phyloP scores from a whole-genome alignment of 2,329 filamentous ascomycete species.

The Fusarium agapanthi region DNA sequence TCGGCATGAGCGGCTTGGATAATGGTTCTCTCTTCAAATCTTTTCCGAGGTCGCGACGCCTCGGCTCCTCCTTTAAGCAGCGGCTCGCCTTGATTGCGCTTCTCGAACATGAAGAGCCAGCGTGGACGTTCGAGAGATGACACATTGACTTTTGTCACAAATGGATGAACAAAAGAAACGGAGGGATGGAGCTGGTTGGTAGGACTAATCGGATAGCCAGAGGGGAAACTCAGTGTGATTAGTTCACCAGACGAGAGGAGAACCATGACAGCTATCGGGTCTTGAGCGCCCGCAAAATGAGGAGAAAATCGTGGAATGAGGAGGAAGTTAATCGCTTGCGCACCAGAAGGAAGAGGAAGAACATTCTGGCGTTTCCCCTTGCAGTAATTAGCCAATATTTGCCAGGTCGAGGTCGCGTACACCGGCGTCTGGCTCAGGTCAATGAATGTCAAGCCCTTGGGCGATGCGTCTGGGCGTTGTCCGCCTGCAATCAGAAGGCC shows the following conservation, averaged over 20 bases:
- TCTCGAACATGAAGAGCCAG: conserved; percentile 93
- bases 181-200: conserved; percentile 93
- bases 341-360: conserved; percentile 78
- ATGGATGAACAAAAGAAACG: conserved; percentile 88
- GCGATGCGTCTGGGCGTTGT: conserved; percentile 69
- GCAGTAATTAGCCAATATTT: conserved; percentile 80
- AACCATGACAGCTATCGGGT: conserved; percentile 85
- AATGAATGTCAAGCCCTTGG: conserved; percentile 85
- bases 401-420: conserved; percentile 92
- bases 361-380: conserved; percentile 77
- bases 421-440: conserved; percentile 89
- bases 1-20: conserved; percentile 90
- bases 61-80: conserved; percentile 83
- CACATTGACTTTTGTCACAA: conserved; percentile 77
- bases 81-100: conserved; percentile 77
- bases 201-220: conserved; percentile 87
- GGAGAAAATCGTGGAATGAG: conserved; percentile 84
- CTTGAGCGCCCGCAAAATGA: conserved; percentile 86
- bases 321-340: conserved; percentile 82
- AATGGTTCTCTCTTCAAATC: conserved; percentile 85
- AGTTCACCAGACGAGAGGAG: conserved; percentile 88
- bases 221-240: conserved; percentile 90
- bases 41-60: conserved; percentile 72
- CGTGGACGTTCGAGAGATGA: conserved; percentile 77
- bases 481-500: conserved; percentile 88